Evolutionary conservation across 2,329 filamentous ascomycete genomes (phyloP).

Genomic region (Spiromastix sp.): DNA sequence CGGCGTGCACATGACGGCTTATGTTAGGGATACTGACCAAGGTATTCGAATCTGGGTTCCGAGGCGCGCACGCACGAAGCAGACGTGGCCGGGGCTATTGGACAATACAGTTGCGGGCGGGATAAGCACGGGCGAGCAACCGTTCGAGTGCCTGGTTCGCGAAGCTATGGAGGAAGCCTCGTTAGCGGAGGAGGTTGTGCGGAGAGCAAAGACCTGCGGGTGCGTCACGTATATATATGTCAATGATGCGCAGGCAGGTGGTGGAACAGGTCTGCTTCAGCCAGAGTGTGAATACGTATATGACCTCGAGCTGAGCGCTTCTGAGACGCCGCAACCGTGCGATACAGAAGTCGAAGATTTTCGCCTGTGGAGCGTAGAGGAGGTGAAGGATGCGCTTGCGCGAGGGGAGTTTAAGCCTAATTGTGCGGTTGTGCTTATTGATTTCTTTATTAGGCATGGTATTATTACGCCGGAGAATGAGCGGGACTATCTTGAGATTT

Average conservation of each 20-base stretch:
- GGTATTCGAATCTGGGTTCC: conserved; percentile 79
- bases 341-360: conserved; percentile 89
- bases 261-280: conserved; percentile 72
- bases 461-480: conserved; percentile 73
- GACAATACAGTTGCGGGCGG: conserved; percentile 91
- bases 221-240: conserved; percentile 79
- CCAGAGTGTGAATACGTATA: conserved; percentile 90
- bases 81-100: conserved; percentile 82
- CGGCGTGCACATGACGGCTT: conserved; percentile 73
- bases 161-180: conserved; percentile 87
- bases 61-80: conserved; percentile 62
- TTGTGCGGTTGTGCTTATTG: conserved; percentile 70
- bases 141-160: conserved; percentile 71
- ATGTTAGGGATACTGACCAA: conserved; percentile 42
- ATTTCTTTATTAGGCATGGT: conserved; percentile 83
- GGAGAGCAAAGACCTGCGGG: conserved; percentile 51
- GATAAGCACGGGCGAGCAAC: conserved; percentile 67
- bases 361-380: conserved; percentile 62
- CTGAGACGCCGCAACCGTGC: conserved; percentile 61
- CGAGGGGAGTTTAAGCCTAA: conserved; percentile 84
- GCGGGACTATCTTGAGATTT: conserved; percentile 65
- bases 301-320: conserved; percentile 65
- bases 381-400: conserved; percentile 60
- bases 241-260: conserved; percentile 63
- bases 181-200: conserved; percentile 59